Conservation (phyloP, 805 yeast genomes). For the Saccharomyces cerevisiae region DNA sequence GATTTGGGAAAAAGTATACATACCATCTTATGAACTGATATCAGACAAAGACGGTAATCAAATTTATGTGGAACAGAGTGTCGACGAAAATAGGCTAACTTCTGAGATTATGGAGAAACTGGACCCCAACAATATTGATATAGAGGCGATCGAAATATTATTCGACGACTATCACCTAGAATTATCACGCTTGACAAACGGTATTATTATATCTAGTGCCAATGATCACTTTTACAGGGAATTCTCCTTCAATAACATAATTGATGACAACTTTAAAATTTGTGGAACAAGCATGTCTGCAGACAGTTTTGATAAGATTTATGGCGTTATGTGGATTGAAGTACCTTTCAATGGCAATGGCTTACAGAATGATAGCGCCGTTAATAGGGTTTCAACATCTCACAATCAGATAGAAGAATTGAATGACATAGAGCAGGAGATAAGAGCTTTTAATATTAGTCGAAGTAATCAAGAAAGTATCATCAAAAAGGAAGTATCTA, state of each 20-base stretch:
- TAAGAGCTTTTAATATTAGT: not conserved
- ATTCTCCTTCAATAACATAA: conserved; percentile 12
- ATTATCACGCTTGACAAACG: conserved; percentile 17
- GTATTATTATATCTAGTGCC: conserved; percentile 14
- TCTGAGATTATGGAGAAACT: conserved; percentile 13
- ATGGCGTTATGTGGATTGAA: not conserved
- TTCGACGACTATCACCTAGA: conserved; percentile 22
- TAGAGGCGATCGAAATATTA: conserved; percentile 5
- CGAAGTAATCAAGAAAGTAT: not conserved
- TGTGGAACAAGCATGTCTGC: not conserved
- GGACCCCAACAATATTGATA: not conserved
- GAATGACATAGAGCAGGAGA: not conserved
- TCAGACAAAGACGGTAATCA: conserved; percentile 26
- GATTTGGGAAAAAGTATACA: conserved; percentile 10
- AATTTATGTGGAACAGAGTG: conserved; percentile 22
- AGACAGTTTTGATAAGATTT: not conserved
- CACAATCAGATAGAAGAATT: not conserved
- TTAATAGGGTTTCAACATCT: not conserved
- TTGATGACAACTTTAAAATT: conserved; percentile 7
- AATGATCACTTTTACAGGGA: conserved; percentile 15
- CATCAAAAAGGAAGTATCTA: not conserved
- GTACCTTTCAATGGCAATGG: not conserved
- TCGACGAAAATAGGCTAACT: conserved; percentile 17
- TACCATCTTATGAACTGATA: conserved; percentile 18
- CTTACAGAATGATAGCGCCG: not conserved